Base-by-base conservation (phyloP, 2,329 filamentous ascomycete species). In the Xylariaceae sp. region DNA sequence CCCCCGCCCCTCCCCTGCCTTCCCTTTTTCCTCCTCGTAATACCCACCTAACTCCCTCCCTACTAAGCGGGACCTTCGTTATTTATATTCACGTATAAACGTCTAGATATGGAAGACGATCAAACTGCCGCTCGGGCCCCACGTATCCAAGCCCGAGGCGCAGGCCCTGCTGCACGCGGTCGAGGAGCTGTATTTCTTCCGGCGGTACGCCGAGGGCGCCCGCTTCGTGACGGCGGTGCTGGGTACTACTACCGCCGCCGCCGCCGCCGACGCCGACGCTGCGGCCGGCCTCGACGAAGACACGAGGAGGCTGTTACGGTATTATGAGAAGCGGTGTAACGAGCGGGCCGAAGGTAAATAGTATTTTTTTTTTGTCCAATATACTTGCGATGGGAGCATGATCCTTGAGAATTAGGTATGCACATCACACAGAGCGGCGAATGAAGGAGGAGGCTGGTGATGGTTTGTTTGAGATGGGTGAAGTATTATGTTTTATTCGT, bases 171-270 rank as follows among this genome's bases (percentile, higher is more conserved):
- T 84, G 19, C 81, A 85, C 63, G 82, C 82, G 0, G 78, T 81
- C 7, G 82, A 85, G 65, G 82, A 85, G 68, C 72, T 85, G 44
- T 85, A 85, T 63, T 85, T 82, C 66, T 79, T 79, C 61, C 70
- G 74, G 5, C 71, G 76, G 32, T 85, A 76, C 54, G 67, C 68
- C 1, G 76, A 81, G 51, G 81, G 76, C 1, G 71, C 74, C n/a
- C 62, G 65, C 10, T 75, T 85, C 44, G 69, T 77, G 5, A 52
- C 63, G 2, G 60, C 64, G 3, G 68, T 78, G 0, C 65, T 82
- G 5, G 60, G 62, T 6, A n/a, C n/a, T n/a, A n/a, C n/a, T n/a
- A n/a, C n/a, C n/a, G n/a, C n/a, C n/a, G n/a, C n/a, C n/a, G n/a
- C n/a, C n/a, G n/a, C n/a, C n/a, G n/a, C n/a, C n/a, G 63, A 54